Evolutionary conservation across 1,139 yeast species (phyloP), one percentile per base, ranked within the genome.

Genomic region (Diutina catenulata): DNA sequence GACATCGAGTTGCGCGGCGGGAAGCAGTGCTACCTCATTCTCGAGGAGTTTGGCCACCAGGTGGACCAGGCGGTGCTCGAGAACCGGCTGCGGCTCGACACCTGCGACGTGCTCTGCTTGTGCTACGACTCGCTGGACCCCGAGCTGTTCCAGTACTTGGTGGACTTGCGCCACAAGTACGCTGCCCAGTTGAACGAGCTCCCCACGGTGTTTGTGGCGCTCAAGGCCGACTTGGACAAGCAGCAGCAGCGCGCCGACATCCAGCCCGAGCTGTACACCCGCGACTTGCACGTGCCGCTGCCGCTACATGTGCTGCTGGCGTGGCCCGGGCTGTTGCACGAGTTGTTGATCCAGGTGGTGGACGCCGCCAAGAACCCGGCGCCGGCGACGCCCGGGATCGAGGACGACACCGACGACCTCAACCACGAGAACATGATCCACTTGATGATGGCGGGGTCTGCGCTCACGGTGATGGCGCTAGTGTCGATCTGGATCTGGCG

Each of bases 1-100:
- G 88, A 93, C 50, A 87, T 91, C n/a, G 98, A 91, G 53, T 62
- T 88, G 50, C 77, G 81, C 40, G 97, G 97, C 2, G 97, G 97
- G 1, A 88, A 86, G 52, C 98, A 91, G 55, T 87, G 94, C 54
- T 91, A 91, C 52, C 62, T 91, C 50, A 86, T 91, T 39, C 56
- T 91, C 35, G 95, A 88, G 55, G 98, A 91, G 49, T 60, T 87
- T 25, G 96, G 95, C 0, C n/a, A n/a, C n/a, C 95, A 83, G 46
- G 62, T 82, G 27, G 95, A 86, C 51, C 76, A 82, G 0, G 94
- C 94, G 0, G 76, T 87, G 5, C 57, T 88, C 21, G 88, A 76
- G 40, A 84, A 87, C 50, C 68, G 69, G 37, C 56, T 64, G n/a
- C 68, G 87, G 36, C 55, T 91, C 14, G 86, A 82, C 39, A 81